Evolutionary conservation across 495 filamentous ascomycete species (phyloP).

Genomic region (Diplogelasinospora grovesii): DNA sequence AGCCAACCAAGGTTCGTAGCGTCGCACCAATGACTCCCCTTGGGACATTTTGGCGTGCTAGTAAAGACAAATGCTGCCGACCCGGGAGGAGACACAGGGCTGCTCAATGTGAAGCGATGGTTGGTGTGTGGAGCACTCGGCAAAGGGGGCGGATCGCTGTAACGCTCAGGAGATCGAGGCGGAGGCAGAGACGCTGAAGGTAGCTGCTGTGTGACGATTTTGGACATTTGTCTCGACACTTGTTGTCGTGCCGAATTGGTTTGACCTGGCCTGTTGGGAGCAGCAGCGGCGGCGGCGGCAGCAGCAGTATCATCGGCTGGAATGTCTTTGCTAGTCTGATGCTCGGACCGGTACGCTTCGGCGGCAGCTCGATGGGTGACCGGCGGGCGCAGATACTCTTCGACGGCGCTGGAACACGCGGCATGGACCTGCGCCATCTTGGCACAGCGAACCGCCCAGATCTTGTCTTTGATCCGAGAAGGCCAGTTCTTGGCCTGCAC

Average conservation of each 20-base stretch:
- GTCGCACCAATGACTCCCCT: constrained; percentile 31
- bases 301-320: background rate
- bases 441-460: constrained; percentile 25
- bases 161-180: too few relatives aligned
- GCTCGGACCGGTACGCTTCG: too few relatives aligned
- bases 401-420: constrained; percentile 19
- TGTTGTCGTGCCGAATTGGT: background rate
- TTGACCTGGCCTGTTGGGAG: background rate
- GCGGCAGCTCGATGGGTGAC: too few relatives aligned
- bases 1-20: constrained; percentile 38
- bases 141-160: too few relatives aligned
- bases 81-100: background rate
- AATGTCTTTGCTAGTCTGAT: background rate
- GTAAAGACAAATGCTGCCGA: constrained; percentile 1
- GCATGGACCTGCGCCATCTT: constrained; percentile 31
- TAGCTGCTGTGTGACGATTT: too few relatives aligned
- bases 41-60: constrained; percentile 27
- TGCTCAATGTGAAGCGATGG: too few relatives aligned
- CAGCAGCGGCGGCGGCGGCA: background rate
- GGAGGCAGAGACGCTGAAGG: too few relatives aligned
- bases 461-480: constrained; percentile 23
- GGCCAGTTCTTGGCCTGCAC: constrained; percentile 23
- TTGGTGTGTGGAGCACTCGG: too few relatives aligned
- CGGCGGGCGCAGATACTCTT: constrained; percentile 19
- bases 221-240: too few relatives aligned